These are phyloP conservation scores for Talaromyces islandicus DNA, from an alignment of 2,329 filamentous ascomycete genomes.

Conservation along the genomic window DNA sequence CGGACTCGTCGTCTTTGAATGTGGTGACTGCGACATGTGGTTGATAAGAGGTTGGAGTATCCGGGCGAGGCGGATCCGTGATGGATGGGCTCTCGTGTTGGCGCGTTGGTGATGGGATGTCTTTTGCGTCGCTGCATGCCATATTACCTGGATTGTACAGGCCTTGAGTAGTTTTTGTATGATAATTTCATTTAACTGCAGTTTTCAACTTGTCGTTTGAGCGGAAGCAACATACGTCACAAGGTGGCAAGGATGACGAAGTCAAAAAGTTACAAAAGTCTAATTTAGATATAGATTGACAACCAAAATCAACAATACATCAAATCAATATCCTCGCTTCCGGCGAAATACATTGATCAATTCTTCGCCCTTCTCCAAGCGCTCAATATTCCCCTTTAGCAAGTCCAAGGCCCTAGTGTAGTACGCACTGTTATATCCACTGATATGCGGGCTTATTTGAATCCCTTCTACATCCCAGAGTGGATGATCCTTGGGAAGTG, in stretches of 20 bases:
- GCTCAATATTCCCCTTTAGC: conserved; percentile 51
- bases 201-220: not conserved
- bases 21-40: not conserved
- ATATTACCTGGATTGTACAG: not conserved
- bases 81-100: not conserved
- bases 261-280: not conserved
- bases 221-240: not conserved
- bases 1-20: not conserved
- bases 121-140: not conserved
- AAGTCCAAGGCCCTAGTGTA: conserved; percentile 53
- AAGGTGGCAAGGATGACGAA: not conserved
- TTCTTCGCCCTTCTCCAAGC: conserved; percentile 43
- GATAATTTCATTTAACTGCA: not conserved
- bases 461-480: conserved; percentile 67
- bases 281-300: not conserved
- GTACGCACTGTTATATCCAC: conserved; percentile 51
- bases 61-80: not conserved
- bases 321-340: conserved; percentile 53
- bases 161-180: not conserved
- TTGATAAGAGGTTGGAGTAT: not conserved
- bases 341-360: conserved; percentile 59
- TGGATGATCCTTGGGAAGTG: conserved; percentile 60
- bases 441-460: conserved; percentile 63
- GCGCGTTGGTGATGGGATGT: not conserved
- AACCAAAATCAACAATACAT: not conserved